Conservation (phyloP, 768 basidiomycete species). For the Leccinum uliginosum region DNA sequence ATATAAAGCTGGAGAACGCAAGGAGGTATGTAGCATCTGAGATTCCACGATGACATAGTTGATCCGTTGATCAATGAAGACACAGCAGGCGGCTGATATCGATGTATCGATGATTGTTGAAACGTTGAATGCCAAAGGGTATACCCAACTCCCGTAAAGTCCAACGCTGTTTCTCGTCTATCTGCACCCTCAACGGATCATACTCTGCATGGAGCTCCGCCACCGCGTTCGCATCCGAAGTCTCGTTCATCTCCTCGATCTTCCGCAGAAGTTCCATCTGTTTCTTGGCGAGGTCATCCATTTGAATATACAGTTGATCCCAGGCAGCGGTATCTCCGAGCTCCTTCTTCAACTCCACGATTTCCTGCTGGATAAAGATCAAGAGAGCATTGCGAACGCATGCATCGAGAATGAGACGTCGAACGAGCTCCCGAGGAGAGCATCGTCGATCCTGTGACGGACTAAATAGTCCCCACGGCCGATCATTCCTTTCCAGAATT, state of each 20-base stretch:
- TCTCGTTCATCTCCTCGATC: background rate
- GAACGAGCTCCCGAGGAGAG: constrained; percentile 7
- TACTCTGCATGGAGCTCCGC: background rate
- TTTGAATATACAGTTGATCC: background rate
- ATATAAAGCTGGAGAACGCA: too few species aligned
- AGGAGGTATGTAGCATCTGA: too few species aligned
- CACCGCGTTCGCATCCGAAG: background rate
- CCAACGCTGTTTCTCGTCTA: background rate
- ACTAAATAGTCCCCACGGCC: constrained; percentile 4
- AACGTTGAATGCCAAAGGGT: background rate
- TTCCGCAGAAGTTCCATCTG: background rate
- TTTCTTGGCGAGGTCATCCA: background rate
- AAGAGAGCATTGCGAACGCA: constrained; percentile 9
- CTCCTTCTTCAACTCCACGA: background rate
- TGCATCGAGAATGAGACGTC: background rate
- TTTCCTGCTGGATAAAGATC: constrained; percentile 6
- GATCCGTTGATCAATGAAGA: background rate
- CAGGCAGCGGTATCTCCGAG: background rate
- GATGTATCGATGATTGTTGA: too few species aligned
- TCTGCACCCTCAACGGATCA: background rate
- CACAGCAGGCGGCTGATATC: background rate
- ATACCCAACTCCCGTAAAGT: background rate
- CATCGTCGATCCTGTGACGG: constrained; percentile 6
- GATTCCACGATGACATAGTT: too few species aligned
- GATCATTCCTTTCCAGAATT: background rate